Evolutionary conservation across 2,329 filamentous ascomycete genomes (phyloP).

Genomic region (Cladosporium sp.): DNA sequence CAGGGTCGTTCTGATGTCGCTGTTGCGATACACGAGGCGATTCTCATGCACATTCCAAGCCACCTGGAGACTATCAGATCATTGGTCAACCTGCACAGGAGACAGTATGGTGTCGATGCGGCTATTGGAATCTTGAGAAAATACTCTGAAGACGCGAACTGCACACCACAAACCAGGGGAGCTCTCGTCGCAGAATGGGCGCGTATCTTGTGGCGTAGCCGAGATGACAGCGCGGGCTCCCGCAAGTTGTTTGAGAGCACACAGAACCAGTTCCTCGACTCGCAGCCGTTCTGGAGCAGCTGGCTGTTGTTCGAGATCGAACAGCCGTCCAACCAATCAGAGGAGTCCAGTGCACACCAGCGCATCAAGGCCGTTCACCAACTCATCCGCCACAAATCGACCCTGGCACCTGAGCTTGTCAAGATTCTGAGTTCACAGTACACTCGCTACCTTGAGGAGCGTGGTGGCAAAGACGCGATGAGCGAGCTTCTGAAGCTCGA

Average conservation of each 20-base stretch:
- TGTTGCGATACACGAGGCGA: slow-evolving; percentile 76
- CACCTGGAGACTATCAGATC: slow-evolving; percentile 85
- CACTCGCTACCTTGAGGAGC: slow-evolving; percentile 76
- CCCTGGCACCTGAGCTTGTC: slow-evolving; percentile 62
- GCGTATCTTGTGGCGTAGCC: slow-evolving; percentile 78
- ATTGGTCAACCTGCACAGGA: slow-evolving; percentile 78
- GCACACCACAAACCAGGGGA: slow-evolving; percentile 77
- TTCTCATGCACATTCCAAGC: slow-evolving; percentile 71
- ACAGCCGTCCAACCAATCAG: slow-evolving; percentile 65
- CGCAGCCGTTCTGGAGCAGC: slow-evolving; percentile 81
- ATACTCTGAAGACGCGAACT: slow-evolving; percentile 69
- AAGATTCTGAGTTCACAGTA: slow-evolving; percentile 75
- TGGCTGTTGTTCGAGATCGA: slow-evolving; percentile 87
- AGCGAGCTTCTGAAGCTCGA: slow-evolving; percentile 82
- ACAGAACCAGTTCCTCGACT: slow-evolving; percentile 77
- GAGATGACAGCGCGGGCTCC: slow-evolving; percentile 70
- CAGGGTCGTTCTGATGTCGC: slow-evolving; percentile 71
- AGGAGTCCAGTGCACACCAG: slow-evolving; percentile 62
- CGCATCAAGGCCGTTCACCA: slow-evolving; percentile 79
- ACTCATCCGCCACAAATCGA: slow-evolving; percentile 65
- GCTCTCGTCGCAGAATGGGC: slow-evolving; percentile 88
- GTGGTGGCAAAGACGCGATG: slow-evolving; percentile 77
- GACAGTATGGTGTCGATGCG: slow-evolving; percentile 76
- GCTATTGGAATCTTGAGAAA: slow-evolving; percentile 79
- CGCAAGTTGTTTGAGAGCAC: slow-evolving; percentile 80